Base-by-base conservation (phyloP, 352 stramenopile species). In the Globisporangium nodosum region DNA sequence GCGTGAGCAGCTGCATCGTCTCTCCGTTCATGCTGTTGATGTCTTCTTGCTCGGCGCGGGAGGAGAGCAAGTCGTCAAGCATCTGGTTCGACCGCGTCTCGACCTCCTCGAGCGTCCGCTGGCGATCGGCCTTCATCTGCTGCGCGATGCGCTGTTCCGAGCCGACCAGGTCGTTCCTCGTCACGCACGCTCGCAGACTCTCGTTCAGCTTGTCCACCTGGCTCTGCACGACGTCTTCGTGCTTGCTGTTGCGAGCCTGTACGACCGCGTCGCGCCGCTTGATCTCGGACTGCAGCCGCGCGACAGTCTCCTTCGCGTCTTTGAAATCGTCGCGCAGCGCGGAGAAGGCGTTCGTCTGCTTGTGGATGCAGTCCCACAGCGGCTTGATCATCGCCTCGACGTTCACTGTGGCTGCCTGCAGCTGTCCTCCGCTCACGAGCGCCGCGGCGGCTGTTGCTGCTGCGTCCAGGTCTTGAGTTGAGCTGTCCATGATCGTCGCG, bases 151-250 rank as follows among this genome's bases (percentile, higher is more conserved):
- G 69, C 61, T 92, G 82, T 61, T 94, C 84, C 1, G 76, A 68
- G 27, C 74, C 74, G 47, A 92, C 92, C 18, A 94, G 59, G 48
- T 92, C 82, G 62, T 91, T 91, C 21, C 81, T 60, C 11, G 81
- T 91, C n/a, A 89, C 78, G 39, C 82, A 92, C 2, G 78, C 61
- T 3, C 80, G 80, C 42, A 94, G 64, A 20, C 63, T 78, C 30
- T 94, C 82, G 54, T 89, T 92, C 27, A 94, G 70, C 54, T 88
- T 92, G 37, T 92, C 81, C 54, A 94, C 69, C 56, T 92, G 77
- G 5, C 70, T 64, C 56, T 94, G 84, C 50, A 94, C 70, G 3
- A 82, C 65, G 5, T 54, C 55, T 57, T 92, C 84, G 64, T 92
- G 81, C 40, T 94, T 92, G 49, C 73, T 76, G 54, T 92, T 94